Evolutionary conservation across 345 rosid genomes (phyloP).

Genomic region (Pseudoturritis turrita): DNA sequence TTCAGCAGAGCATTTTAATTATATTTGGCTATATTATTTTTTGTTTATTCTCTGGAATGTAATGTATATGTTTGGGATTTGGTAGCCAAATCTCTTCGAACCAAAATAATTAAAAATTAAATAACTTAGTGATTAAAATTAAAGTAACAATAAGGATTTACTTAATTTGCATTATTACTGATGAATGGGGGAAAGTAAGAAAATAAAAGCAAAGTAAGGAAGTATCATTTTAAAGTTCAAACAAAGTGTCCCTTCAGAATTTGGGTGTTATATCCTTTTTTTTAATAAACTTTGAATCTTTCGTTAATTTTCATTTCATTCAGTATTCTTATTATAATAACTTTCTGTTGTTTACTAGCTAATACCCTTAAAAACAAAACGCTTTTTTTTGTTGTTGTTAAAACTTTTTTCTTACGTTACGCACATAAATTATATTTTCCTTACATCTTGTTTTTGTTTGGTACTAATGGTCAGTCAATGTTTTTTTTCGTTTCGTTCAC

Average conservation of each 20-base stretch:
- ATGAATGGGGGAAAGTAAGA: background rate
- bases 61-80: too few species aligned
- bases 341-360: slow-evolving; percentile 9
- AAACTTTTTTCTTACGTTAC: slow-evolving; percentile 11
- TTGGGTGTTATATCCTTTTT: slow-evolving; percentile 12
- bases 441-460: background rate
- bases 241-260: slow-evolving; percentile 7
- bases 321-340: background rate
- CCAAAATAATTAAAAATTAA: background rate
- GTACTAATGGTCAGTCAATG: slow-evolving; percentile 16
- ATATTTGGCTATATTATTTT: background rate
- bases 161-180: background rate
- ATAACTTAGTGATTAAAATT: too few species aligned
- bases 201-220: background rate
- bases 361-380: background rate
- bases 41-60: background rate
- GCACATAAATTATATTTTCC: background rate
- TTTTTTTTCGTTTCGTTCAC: background rate
- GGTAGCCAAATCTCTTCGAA: background rate
- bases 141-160: background rate
- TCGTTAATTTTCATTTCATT: background rate
- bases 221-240: slow-evolving; percentile 2
- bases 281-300: background rate
- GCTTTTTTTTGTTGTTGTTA: background rate
- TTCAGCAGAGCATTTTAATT: background rate